phyloP scores from a whole-genome alignment of 140 eudicot genomes.

The Artemisia princeps region DNA sequence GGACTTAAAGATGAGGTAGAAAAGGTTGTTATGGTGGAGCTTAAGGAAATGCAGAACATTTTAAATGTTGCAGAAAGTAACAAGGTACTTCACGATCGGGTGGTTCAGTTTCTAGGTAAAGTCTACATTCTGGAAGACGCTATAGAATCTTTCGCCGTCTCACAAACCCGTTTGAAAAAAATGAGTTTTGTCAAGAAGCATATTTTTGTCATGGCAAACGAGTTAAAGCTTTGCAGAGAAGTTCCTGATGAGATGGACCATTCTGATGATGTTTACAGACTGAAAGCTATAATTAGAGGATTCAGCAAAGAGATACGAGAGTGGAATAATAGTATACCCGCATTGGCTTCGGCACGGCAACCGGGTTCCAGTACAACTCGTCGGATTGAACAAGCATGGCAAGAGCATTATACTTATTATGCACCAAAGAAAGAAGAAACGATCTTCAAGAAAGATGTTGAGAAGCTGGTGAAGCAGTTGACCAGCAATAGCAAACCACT shows the following conservation, averaged over 20 bases:
- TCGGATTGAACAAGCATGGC: constrained; percentile 23
- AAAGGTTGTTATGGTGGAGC: constrained; percentile 22
- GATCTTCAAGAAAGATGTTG: constrained; percentile 27
- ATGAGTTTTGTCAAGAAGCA: constrained; percentile 35
- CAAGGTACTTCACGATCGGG: constrained; percentile 23
- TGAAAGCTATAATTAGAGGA: constrained; percentile 17
- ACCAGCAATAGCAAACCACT: constrained; percentile 21
- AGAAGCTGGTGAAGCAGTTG: constrained; percentile 24
- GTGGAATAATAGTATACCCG: constrained; percentile 18
- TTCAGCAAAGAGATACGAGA: constrained; percentile 23
- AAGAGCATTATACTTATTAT: constrained; percentile 23
- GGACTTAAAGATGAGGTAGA: constrained; percentile 26
- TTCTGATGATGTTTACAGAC: constrained; percentile 13
- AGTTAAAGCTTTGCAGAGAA: constrained; percentile 33
- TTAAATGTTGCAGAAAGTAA: constrained; percentile 18
- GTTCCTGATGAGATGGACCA: constrained; percentile 20
- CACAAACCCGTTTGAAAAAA: constrained; percentile 28
- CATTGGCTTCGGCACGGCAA: constrained; percentile 14
- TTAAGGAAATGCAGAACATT: constrained; percentile 25
- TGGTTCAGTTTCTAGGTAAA: constrained; percentile 21
- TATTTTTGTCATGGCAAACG: constrained; percentile 21
- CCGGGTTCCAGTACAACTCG: constrained; percentile 11
- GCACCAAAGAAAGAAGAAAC: constrained; percentile 30
- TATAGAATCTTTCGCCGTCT: constrained; percentile 35
- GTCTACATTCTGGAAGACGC: constrained; percentile 33